These are phyloP conservation scores for Polygonum aviculare DNA, from an alignment of 148 eudicot species.

Conservation along the genomic window DNA sequence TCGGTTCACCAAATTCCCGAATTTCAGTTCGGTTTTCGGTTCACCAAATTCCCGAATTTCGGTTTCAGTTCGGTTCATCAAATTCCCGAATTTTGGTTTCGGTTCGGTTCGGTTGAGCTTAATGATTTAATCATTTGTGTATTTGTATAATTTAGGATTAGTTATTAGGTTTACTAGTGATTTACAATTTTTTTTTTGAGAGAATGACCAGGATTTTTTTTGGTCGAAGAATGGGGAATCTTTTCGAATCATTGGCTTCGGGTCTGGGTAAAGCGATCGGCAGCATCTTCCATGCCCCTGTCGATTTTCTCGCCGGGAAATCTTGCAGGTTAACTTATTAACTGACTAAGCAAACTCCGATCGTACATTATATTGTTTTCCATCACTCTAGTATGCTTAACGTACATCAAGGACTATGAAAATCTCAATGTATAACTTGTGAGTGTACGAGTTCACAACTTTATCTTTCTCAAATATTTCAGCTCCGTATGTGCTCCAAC, in stretches of 20 bases:
- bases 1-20: too few relatives aligned
- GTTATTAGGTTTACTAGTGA: too few relatives aligned
- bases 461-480: not conserved
- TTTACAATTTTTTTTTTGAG: too few relatives aligned
- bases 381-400: not conserved
- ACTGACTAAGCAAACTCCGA: not conserved
- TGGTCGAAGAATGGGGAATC: not conserved
- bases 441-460: too few relatives aligned
- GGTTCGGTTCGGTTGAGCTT: too few relatives aligned
- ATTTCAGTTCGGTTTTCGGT: too few relatives aligned
- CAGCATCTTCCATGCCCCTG: not conserved
- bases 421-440: not conserved
- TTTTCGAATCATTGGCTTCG: not conserved
- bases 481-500: slow-evolving; percentile 1
- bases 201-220: too few relatives aligned
- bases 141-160: too few relatives aligned
- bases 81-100: too few relatives aligned
- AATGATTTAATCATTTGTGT: too few relatives aligned
- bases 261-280: slow-evolving; percentile 6
- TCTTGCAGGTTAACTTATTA: not conserved
- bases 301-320: slow-evolving; percentile 5
- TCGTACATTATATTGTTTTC: not conserved
- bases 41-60: too few relatives aligned
- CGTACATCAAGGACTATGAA: not conserved
- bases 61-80: too few relatives aligned